Base-by-base conservation (phyloP, 768 basidiomycete species). In the Amanita polypyramis region DNA sequence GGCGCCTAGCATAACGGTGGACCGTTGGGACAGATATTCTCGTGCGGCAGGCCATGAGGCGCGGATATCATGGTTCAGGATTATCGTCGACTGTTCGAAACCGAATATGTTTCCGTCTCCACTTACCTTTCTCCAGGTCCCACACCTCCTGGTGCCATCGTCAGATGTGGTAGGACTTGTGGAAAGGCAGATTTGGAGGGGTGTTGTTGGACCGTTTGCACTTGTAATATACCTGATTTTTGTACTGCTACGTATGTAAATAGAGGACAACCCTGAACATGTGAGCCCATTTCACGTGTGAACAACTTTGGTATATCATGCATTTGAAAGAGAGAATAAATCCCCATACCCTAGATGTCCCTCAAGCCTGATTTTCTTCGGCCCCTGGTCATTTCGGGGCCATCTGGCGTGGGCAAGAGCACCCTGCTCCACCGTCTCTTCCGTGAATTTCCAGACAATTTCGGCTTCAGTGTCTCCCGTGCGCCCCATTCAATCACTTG, bases 401-500 rank as follows among this genome's bases (percentile, higher is more conserved):
- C 93, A 0, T 93, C 90, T 1, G 93, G 94, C 51, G 88, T 93
- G 2, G 95, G 95, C 45, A 98, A 97, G 65, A 89, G 85, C 58
- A 95, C 95, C 0, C 79, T 97, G 27, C 76, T 97, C 43, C 72
- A 72, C 43, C 81, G 80, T 43, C 80, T 98, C 45, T 88, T 97
- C 62, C 66, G 65, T 23, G 85, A 90, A 27, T 78, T 75, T 60
- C 92, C 91, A 2, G 81, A 84, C 63, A 79, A 74, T 51, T 97
- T 97, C 62, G 87, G 88, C 7, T 98, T 97, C 71, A 85, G 84
- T 60, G 84, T 98, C 47, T 96, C 93, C 34, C 95, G 91, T 94
- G 64, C 45, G 27, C 39, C 14, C 30, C 32, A 36, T 52, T 49
- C 53, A 33, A 47, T 49, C 44, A 23, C 32, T 44, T 43, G 15